Evolutionary conservation across 331 rosid species (phyloP), one percentile per base, ranked within the genome.

Genomic region (Acacia pycnantha): DNA sequence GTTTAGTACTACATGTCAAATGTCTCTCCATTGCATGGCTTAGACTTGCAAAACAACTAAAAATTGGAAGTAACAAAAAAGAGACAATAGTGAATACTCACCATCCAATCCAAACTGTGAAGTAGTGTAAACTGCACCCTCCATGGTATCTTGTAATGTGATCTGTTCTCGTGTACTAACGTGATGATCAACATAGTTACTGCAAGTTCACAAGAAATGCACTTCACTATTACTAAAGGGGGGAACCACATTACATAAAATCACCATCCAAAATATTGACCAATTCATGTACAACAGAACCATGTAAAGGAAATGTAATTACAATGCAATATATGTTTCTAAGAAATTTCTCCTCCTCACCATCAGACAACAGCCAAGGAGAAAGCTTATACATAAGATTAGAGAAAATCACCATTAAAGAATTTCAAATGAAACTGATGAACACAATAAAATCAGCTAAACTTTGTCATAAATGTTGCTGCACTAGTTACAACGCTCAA

Each of bases 51-150:
- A 82, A 29, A 81, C 74, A 40, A n/a, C 48, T 70, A 80, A 43
- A 61, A 47, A 56, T 41, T 78, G 19, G 76, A 71, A 77, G 65
- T 71, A 59, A 77, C 27, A 77, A 43, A 83, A 80, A 76, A 68
- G 59, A 46, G 47, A 43, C 47, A 68, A 78, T 24, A 47, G 47
- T 15, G 44, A 83, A 80, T 81, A 84, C 90, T 83, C 80, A 97
- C 99, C 99, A 73, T 97, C 99, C 86, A 97, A 91, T 81, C 99
- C 99, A 76, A 97, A 97, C 90, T 97, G 99, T 37, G 99, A 92
- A 74, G 95, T 90, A 76, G 94, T 84, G 85, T 90, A 97, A 86
- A 87, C 93, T 86, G 93, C 95, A 84, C 97, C 97, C 22, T 92
- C 98, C 95, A 94, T 88, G 58, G 89, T 87, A 84, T 97, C 99